Base-by-base conservation (phyloP, 2,329 filamentous ascomycete species). In the Talaromyces piceae region DNA sequence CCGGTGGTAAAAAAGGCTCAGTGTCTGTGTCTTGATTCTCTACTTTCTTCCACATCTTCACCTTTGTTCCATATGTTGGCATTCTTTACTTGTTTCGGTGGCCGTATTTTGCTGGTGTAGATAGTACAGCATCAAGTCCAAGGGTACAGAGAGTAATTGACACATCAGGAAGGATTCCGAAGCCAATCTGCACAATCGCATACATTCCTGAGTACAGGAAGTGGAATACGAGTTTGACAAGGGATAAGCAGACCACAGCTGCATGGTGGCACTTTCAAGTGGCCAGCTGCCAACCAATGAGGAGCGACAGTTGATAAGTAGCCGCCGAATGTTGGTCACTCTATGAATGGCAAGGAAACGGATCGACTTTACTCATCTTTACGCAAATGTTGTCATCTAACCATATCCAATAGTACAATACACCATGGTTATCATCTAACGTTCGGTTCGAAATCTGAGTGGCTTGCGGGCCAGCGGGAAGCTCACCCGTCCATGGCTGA, bases 1-100 rank as follows among this genome's bases (percentile, higher is more conserved):
- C 28, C 25, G 47, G 22, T 30, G 47, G 44, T 9, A 50, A 27
- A 18, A 50, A 44, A 13, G 47, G 47, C 4, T 43, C 39, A 8
- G 47, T 37, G 22, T 50, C 47, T 20, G 16, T 18, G 7, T 20
- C 12, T 9, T 20, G 7, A n/a, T 37, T 37, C 8, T 37, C 33
- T 11, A 37, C 8, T 37, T 7, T 9, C 5, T 20, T 37, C 33
- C 33, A 37, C 33, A 37, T 37, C 11, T 3, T 20, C 3, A 37
- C 16, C 9, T 2, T 4, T 1, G 16, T 9, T 37, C 20, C 16
- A 2, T 18, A 18, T 8, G 6, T 20, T 9, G 13, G 12, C 11
- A 37, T 20, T 20, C 12, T 20, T 9, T n/a, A n/a, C n/a, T n/a
- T n/a, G n/a, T n/a, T n/a, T n/a, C n/a, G n/a, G n/a, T n/a, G n/a